These are phyloP conservation scores for Pyrenochaeta sp. DNA, from an alignment of 2,329 filamentous ascomycete species.

Conservation along the genomic window DNA sequence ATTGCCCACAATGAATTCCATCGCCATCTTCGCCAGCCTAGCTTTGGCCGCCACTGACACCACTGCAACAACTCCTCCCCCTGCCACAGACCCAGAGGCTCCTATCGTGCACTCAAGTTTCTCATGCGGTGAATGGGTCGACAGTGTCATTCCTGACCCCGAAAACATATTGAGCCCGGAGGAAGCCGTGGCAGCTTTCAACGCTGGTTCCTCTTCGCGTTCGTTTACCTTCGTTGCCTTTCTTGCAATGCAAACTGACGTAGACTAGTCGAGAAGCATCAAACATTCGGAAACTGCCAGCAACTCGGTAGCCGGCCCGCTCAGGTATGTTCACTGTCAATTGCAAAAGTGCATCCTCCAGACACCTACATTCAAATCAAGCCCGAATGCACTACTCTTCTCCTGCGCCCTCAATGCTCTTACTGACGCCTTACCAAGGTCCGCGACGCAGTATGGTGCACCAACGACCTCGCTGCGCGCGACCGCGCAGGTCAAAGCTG, in stretches of 20 bases:
- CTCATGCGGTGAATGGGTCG: constrained; percentile 12
- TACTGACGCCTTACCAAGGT: not conserved
- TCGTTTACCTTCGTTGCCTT: not conserved
- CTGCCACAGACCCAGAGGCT: not conserved
- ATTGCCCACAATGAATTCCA: not conserved
- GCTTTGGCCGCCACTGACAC: constrained; percentile 6
- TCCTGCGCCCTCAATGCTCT: not conserved
- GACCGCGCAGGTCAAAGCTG: not conserved
- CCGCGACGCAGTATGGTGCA: constrained; percentile 1
- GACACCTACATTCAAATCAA: too few relatives aligned
- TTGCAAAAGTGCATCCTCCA: not conserved
- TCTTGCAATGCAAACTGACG: too few relatives aligned
- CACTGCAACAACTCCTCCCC: not conserved
- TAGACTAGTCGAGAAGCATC: not conserved
- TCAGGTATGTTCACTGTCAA: not conserved
- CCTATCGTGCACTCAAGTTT: constrained; percentile 8
- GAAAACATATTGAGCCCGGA: not conserved
- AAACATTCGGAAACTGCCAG: constrained; percentile 1
- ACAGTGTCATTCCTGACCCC: constrained; percentile 7
- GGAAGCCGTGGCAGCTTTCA: constrained; percentile 8
- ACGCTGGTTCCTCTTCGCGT: not conserved
- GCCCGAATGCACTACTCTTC: too few relatives aligned
- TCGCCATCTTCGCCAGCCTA: constrained; percentile 6
- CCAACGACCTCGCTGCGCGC: constrained; percentile 2
- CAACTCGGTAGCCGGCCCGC: not conserved